phyloP scores from a whole-genome alignment of 495 filamentous ascomycete genomes.

The Lophium mytilinum region DNA sequence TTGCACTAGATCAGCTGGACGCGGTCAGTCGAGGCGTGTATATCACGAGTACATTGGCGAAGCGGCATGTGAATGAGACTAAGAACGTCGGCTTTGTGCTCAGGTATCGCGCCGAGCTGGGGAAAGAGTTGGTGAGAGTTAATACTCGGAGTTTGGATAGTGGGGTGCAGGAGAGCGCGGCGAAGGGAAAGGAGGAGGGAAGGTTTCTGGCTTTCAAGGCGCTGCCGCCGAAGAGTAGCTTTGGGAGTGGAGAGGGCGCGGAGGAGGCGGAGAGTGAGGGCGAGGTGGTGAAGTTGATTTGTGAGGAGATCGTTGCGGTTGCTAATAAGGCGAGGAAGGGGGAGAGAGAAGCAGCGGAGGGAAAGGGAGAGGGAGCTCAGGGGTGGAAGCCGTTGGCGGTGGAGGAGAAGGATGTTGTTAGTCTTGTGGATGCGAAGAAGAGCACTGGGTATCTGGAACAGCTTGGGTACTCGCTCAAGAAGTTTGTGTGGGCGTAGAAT shows the following conservation, averaged over 20 bases:
- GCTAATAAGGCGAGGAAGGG: slow-evolving; percentile 23
- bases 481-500: slow-evolving; percentile 80
- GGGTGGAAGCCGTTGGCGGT: slow-evolving; percentile 39
- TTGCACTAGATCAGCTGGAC: slow-evolving; percentile 62
- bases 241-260: slow-evolving; percentile 30
- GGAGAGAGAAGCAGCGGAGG: not conserved
- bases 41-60: slow-evolving; percentile 75
- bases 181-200: slow-evolving; percentile 13
- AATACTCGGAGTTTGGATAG: slow-evolving; percentile 79
- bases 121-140: slow-evolving; percentile 56
- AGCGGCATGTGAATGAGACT: slow-evolving; percentile 61
- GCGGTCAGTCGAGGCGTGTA: slow-evolving; percentile 74
- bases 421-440: slow-evolving; percentile 73
- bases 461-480: slow-evolving; percentile 78
- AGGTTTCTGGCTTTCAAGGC: slow-evolving; percentile 59
- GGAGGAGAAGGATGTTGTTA: slow-evolving; percentile 70
- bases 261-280: slow-evolving; percentile 38
- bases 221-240: slow-evolving; percentile 46
- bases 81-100: slow-evolving; percentile 79
- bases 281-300: slow-evolving; percentile 62
- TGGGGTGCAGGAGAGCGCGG: not conserved
- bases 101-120: slow-evolving; percentile 58
- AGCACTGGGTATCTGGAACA: slow-evolving; percentile 81
- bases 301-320: slow-evolving; percentile 48
- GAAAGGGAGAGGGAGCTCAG: slow-evolving; percentile 16